Percentiles rank a stretch among this genome's conserved stretches.
Conservation (phyloP, 2,329 filamentous ascomycete species). For the Calonectria fujianensis region DNA sequence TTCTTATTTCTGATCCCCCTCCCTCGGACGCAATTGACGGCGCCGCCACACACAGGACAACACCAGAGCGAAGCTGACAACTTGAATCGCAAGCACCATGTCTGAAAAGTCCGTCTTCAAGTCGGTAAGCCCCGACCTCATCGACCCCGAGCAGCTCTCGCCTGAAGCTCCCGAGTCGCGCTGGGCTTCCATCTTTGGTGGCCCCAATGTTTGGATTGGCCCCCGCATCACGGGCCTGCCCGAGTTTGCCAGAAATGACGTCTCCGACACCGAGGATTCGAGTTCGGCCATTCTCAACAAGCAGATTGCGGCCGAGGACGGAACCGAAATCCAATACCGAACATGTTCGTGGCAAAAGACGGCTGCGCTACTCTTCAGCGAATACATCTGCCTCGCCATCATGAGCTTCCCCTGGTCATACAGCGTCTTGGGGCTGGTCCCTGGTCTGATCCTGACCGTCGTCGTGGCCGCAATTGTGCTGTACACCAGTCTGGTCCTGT, state of each 20-base stretch:
- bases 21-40: constrained; percentile 7
- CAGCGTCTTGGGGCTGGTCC: constrained; percentile 89
- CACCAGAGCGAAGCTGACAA: constrained; percentile 5
- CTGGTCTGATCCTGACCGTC: constrained; percentile 87
- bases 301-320: constrained; percentile 86
- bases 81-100: constrained; percentile 47
- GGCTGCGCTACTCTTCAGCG: constrained; percentile 90
- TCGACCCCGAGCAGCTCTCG: constrained; percentile 51
- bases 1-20: constrained; percentile 4
- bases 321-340: constrained; percentile 90
- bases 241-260: constrained; percentile 57
- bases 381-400: constrained; percentile 94
- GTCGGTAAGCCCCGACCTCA: constrained; percentile 38
- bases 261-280: constrained; percentile 67
- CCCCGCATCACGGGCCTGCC: constrained; percentile 71
- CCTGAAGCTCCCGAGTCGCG: constrained; percentile 51
- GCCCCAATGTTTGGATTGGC: constrained; percentile 65
- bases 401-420: constrained; percentile 99
- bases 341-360: constrained; percentile 98
- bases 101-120: constrained; percentile 52
- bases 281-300: constrained; percentile 71
- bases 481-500: constrained; percentile 80
- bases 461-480: constrained; percentile 86
- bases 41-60: not conserved
- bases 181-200: constrained; percentile 63